phyloP scores from a whole-genome alignment of 805 yeast genomes.

The Blastobotrys americana region DNA sequence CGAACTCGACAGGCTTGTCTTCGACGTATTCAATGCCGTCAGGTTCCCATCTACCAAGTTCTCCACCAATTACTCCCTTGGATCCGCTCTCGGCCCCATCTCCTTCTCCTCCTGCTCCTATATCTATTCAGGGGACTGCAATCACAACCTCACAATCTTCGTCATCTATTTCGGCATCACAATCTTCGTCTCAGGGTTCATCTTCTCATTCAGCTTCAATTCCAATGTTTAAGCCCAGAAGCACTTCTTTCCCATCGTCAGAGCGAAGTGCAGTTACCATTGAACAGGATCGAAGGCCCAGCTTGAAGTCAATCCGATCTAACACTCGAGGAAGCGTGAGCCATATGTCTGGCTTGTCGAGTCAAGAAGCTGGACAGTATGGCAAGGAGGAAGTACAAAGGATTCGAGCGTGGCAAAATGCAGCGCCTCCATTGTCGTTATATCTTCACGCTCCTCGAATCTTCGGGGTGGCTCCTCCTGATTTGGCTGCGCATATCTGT shows the following conservation, averaged over 20 bases:
- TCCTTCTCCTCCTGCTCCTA: background rate
- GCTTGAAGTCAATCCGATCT: background rate
- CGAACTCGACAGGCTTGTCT: background rate
- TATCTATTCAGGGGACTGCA: no score
- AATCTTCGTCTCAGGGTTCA: background rate
- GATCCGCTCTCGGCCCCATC: no score
- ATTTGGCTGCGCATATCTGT: slow-evolving; percentile 19
- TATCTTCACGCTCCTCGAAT: slow-evolving; percentile 20
- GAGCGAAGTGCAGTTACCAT: background rate
- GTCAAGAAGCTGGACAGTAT: no score
- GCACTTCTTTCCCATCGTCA: background rate
- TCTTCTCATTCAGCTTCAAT: background rate
- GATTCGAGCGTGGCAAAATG: slow-evolving; percentile 2
- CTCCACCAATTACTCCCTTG: background rate
- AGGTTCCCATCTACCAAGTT: background rate
- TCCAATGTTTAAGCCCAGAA: background rate
- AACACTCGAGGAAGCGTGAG: background rate
- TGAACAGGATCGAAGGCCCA: background rate
- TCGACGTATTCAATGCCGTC: background rate
- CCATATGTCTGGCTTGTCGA: background rate
- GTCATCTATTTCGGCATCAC: background rate
- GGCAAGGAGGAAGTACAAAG: background rate
- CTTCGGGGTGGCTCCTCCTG: slow-evolving; percentile 21
- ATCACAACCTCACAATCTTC: background rate
- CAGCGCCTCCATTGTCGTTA: slow-evolving; percentile 15